phyloP scores from a whole-genome alignment of 257 asterid genomes.

The Ophiorrhiza pumila region DNA sequence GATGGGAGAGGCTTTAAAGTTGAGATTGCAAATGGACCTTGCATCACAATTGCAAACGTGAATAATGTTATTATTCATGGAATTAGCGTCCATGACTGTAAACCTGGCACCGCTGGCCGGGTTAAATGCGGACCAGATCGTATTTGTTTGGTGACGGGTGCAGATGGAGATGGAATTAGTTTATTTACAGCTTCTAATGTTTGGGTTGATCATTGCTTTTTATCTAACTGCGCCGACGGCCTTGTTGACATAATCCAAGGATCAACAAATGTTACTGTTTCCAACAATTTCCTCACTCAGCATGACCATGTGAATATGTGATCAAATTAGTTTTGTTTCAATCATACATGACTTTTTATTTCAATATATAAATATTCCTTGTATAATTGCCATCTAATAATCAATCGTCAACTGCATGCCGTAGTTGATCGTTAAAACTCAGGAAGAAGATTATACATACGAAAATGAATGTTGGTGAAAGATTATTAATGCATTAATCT shows the following conservation, averaged over 20 bases:
- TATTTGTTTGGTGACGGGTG: not conserved
- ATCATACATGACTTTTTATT: too few relatives aligned
- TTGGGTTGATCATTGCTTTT: constrained; percentile 41
- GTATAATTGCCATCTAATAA: too few relatives aligned
- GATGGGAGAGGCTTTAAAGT: constrained; percentile 22
- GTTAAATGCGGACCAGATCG: not conserved
- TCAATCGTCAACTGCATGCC: too few relatives aligned
- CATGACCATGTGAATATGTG: not conserved
- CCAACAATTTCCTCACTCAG: constrained; percentile 44
- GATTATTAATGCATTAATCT: too few relatives aligned
- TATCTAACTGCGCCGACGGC: constrained; percentile 34
- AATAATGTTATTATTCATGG: constrained; percentile 20
- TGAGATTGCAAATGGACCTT: constrained; percentile 24
- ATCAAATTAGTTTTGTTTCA: too few relatives aligned
- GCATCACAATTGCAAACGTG: constrained; percentile 11
- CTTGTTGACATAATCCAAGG: constrained; percentile 61
- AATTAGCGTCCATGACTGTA: constrained; percentile 19
- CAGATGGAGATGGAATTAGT: constrained; percentile 16
- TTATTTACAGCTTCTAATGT: constrained; percentile 10
- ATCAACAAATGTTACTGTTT: constrained; percentile 50
- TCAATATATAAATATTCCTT: too few relatives aligned
- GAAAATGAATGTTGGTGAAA: too few relatives aligned
- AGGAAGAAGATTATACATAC: too few relatives aligned
- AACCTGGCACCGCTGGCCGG: constrained; percentile 9
- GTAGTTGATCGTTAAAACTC: too few relatives aligned